Base-by-base conservation (phyloP, 345 rosid genomes). In the Citrus glauca region DNA sequence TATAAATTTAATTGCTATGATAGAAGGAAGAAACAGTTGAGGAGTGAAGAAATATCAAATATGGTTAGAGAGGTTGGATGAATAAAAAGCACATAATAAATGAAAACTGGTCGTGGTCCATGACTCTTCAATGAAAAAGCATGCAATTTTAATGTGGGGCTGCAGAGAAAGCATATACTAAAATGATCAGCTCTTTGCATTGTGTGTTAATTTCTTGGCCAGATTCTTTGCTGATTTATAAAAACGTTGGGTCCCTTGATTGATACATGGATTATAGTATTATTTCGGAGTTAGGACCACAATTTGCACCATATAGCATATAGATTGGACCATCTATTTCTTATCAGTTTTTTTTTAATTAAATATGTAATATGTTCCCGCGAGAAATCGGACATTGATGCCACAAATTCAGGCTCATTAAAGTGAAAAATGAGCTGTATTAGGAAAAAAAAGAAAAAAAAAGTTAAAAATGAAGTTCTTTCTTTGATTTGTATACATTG, bases 21-120 rank as follows among this genome's bases (percentile, higher is more conserved):
- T 33, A 24, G 22, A 17, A 7, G 33, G 57, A 55, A 50, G 37
- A 48, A 50, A 50, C 61, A 28, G 61, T 50, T 70, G 73, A 50
- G 61, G 59, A 17, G 2, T 9, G 19, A 35, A 45, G 57, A 42
- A 25, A 25, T 17, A 38, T 9, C 4, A 68, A 78, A 72, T 72
- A 33, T 74, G 57, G 86, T 70, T 81, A 81, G 68, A 75, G 20
- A 53, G 67, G 59, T n/a, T 61, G 56, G 14, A 55, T 50, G 70
- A 13, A 60, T 32, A 9, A 62, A 20, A 28, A 73, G 30, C 53
- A 28, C 66, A 28, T 38, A 66, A 85, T 82, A 71, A 82, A 73
- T 80, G 82, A 72, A 62, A 62, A 71, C 69, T 53, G 37, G 82
- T 2, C 37, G 27, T 38, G 83, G 79, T 50, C 81, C 77, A 61